Evolutionary conservation across 139 green algal species (phyloP).

Genomic region (Closterium sp.): DNA sequence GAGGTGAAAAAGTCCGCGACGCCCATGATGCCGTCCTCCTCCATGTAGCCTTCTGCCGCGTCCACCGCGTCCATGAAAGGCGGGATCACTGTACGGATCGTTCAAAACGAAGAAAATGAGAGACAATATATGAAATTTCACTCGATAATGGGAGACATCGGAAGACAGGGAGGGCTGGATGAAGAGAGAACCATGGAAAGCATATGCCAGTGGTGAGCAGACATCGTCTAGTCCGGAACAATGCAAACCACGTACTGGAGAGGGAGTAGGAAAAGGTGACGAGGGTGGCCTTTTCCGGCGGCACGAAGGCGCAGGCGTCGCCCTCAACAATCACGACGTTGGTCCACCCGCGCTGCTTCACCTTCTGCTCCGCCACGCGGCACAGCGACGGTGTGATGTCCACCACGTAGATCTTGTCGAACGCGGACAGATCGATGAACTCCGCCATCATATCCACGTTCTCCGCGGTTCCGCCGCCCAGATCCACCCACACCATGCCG

Average conservation of each 20-base stretch:
- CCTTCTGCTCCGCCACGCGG: conserved; percentile 78
- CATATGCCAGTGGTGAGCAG: neutral
- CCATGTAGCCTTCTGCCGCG: conserved; percentile 77
- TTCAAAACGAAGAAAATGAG: too few relatives aligned
- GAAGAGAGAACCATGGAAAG: neutral
- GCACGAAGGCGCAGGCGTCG: conserved; percentile 85
- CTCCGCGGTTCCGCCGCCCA: conserved; percentile 90
- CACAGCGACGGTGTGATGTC: conserved; percentile 92
- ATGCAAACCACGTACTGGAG: conserved; percentile 62
- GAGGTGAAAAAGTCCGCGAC: conserved; percentile 92
- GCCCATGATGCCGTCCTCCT: conserved; percentile 75
- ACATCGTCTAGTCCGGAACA: neutral
- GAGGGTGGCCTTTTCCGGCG: conserved; percentile 70
- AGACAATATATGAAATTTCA: too few relatives aligned
- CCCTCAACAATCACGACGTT: conserved; percentile 93
- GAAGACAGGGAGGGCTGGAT: neutral
- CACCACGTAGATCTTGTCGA: conserved; percentile 95
- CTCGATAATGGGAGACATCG: neutral
- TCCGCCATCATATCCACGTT: conserved; percentile 93
- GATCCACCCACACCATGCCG: conserved; percentile 88
- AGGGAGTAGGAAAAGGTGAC: conserved; percentile 98
- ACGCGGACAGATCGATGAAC: conserved; percentile 83
- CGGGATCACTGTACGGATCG: conserved; percentile 76
- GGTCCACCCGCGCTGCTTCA: conserved; percentile 76
- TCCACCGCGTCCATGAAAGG: conserved; percentile 92